Percentiles rank a stretch among this genome's conserved stretches.
Evolutionary conservation across 208 protist genomes (phyloP).

Genomic region (Trypanosoma brucei): DNA sequence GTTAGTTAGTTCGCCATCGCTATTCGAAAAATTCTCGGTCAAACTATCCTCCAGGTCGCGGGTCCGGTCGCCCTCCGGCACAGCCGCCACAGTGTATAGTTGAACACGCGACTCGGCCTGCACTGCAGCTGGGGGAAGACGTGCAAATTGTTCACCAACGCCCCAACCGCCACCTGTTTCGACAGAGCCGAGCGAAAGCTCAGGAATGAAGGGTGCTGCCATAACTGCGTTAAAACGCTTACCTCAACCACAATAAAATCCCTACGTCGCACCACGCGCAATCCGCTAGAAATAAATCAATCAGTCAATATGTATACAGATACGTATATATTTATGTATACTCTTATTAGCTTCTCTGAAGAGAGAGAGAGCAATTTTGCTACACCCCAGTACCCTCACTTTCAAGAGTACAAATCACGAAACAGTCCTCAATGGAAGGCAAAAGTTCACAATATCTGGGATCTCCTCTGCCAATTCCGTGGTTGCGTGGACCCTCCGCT

Average conservation of each 20-base stretch:
- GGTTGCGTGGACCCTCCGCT: no score
- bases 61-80: constrained; percentile 1
- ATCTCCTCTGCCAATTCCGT: no score
- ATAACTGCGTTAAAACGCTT: constrained; percentile 3
- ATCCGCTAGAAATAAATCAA: no score
- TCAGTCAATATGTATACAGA: no score
- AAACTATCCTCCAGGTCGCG: background rate
- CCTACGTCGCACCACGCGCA: no score
- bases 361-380: no score
- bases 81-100: constrained; percentile 26
- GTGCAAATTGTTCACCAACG: constrained; percentile 51
- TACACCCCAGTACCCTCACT: no score
- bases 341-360: no score
- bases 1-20: background rate
- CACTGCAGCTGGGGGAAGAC: constrained; percentile 49
- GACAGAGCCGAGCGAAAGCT: constrained; percentile 37
- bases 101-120: constrained; percentile 29
- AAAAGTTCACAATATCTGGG: no score
- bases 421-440: no score
- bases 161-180: constrained; percentile 71
- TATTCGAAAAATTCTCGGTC: background rate
- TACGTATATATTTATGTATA: no score
- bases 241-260: background rate
- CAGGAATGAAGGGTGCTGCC: constrained; percentile 28
- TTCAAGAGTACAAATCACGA: no score